Evolutionary conservation across 805 yeast species (phyloP).

Genomic region (Kodamaea laetipori): DNA sequence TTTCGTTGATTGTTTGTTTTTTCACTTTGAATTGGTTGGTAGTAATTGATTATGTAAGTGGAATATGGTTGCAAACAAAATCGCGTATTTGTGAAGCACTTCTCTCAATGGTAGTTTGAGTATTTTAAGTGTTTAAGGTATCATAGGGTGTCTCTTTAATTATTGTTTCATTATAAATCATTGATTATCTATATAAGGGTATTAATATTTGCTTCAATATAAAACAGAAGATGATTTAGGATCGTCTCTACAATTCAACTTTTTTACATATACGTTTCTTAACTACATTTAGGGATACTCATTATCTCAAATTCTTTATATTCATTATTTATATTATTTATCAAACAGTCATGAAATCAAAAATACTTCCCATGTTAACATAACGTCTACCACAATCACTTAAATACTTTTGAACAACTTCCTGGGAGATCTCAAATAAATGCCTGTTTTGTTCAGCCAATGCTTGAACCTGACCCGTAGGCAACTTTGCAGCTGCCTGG

Average conservation of each 20-base stretch:
- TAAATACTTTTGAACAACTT: conserved; percentile 71
- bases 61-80: not conserved
- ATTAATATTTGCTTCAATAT: too few species aligned
- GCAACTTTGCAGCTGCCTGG: conserved; percentile 35
- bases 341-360: conserved; percentile 37
- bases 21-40: conserved; percentile 1
- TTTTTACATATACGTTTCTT: too few species aligned
- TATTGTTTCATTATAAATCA: too few species aligned
- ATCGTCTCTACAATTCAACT: too few species aligned
- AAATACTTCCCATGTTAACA: conserved; percentile 83
- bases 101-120: too few species aligned
- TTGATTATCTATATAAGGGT: too few species aligned
- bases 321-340: not conserved
- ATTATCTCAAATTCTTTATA: too few species aligned
- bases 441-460: conserved; percentile 78
- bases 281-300: too few species aligned
- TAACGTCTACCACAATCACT: conserved; percentile 84
- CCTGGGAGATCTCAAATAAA: conserved; percentile 52
- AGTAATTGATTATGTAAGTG: conserved; percentile 1
- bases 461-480: conserved; percentile 63
- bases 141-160: too few species aligned
- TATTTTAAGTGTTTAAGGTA: too few species aligned
- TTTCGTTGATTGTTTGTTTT: conserved; percentile 2
- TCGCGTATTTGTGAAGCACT: too few species aligned
- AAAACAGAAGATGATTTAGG: too few species aligned